Evolutionary conservation across 129 eudicot genomes (phyloP), one percentile per base, ranked within the genome.

Genomic region (Ambrosia artemisiifolia): DNA sequence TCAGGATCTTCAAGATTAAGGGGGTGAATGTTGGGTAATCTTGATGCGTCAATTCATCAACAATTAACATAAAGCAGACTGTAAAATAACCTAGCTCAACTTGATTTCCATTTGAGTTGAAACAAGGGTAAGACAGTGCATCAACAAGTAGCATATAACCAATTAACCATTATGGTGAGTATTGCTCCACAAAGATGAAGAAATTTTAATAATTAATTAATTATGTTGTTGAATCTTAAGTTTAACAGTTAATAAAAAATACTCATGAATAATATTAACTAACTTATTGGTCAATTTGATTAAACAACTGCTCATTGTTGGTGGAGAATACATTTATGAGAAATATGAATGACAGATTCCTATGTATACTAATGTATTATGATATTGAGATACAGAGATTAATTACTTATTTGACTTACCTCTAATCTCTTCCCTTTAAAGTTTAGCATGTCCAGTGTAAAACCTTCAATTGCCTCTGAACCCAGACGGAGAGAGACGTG

Each of bases 401-500:
- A 66, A 17, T 69, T 35, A 69, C 34, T 33, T 33, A 13, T 51
- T 51, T 33, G 49, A 50, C 63, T 51, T 17, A 69, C 73, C 32
- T 69, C 14, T 67, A 35, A 17, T 34, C 11, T 11, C 12, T 16
- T 42, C 34, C 55, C 55, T 65, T 65, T 9, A 2, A 18, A 33
- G 63, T 28, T 13, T 13, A 16, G 71, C 46, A 70, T 11, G 38
- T 65, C 35, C 3, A 65, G 18, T 20, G 36, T 18, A 11, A 43
- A 55, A 13, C 70, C 70, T 65, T 65, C 70, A 65, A 65, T 65
- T 65, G 4, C 43, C 48, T 54, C 35, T 32, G 77, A 50, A 7
- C 80, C 80, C 84, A 74, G 13, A 47, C 2, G 19, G 44, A 32
- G 56, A 40, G n/a, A 55, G 38, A 20, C 7, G 20, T 36, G 11